Evolutionary conservation across 805 yeast genomes (phyloP).

Genomic region (Wickerhamiella slavikovae): DNA sequence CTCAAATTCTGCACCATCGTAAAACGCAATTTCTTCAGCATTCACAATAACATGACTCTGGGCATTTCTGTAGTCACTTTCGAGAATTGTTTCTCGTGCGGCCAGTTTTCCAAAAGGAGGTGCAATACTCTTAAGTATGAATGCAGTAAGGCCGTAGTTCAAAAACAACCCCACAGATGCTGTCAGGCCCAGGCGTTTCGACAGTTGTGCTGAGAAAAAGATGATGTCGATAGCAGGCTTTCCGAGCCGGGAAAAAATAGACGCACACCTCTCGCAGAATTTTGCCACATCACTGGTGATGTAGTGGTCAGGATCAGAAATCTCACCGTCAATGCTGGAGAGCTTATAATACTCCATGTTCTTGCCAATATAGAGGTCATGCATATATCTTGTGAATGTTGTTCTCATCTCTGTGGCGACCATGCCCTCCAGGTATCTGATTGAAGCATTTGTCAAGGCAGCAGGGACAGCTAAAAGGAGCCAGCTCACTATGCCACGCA

Average conservation of each 20-base stretch:
- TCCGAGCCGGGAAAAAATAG: constrained; percentile 73
- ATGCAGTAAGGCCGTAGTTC: constrained; percentile 66
- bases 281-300: constrained; percentile 68
- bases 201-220: constrained; percentile 62
- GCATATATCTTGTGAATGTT: constrained; percentile 63
- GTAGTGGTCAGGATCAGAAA: constrained; percentile 65
- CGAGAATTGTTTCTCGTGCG: constrained; percentile 52
- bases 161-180: constrained; percentile 66
- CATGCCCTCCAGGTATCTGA: constrained; percentile 56
- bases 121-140: constrained; percentile 45
- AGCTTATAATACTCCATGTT: constrained; percentile 68
- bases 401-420: constrained; percentile 72
- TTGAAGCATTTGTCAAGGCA: constrained; percentile 76
- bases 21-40: constrained; percentile 85
- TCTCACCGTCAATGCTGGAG: constrained; percentile 30
- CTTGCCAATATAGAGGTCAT: constrained; percentile 70
- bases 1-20: constrained; percentile 72
- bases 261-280: constrained; percentile 63
- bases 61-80: constrained; percentile 75
- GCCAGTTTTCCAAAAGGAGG: constrained; percentile 73
- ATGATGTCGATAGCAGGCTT: constrained; percentile 77
- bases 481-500: constrained; percentile 70
- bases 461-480: constrained; percentile 82
- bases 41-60: constrained; percentile 71
- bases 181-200: constrained; percentile 71